Conservation (phyloP, 2,329 filamentous ascomycete species). For the Karstenula rhodostoma region DNA sequence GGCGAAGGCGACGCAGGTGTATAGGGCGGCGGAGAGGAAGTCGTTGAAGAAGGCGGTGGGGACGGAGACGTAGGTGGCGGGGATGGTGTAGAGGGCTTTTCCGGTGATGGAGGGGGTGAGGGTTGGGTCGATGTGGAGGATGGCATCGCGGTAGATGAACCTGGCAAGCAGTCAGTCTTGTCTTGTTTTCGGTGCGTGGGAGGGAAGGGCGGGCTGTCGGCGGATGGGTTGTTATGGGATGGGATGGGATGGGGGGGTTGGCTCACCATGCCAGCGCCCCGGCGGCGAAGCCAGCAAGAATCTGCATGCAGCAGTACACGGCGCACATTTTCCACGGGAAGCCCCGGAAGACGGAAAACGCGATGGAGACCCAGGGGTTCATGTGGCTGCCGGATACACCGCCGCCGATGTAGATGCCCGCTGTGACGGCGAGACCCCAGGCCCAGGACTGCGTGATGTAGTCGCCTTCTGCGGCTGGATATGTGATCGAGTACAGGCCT, state of each 20-base stretch:
- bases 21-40: slow-evolving; percentile 70
- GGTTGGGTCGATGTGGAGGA: slow-evolving; percentile 65
- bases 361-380: slow-evolving; percentile 57
- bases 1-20: slow-evolving; percentile 76
- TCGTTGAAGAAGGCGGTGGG: slow-evolving; percentile 76
- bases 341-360: slow-evolving; percentile 63
- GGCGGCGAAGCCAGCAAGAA: slow-evolving; percentile 62
- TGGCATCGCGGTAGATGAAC: slow-evolving; percentile 58
- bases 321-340: slow-evolving; percentile 63
- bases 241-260: too few species aligned
- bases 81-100: slow-evolving; percentile 73
- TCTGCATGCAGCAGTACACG: slow-evolving; percentile 61
- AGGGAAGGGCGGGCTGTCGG: too few species aligned
- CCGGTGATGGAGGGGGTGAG: slow-evolving; percentile 45
- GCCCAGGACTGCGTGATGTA: slow-evolving; percentile 46
- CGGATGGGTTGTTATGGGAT: too few species aligned
- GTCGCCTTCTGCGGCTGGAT: slow-evolving; percentile 50
- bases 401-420: slow-evolving; percentile 56
- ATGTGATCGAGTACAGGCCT: slow-evolving; percentile 59
- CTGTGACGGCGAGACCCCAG: slow-evolving; percentile 65
- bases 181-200: too few species aligned
- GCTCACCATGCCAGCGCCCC: slow-evolving; percentile 52
- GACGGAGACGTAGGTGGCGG: slow-evolving; percentile 68
- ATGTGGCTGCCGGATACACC: slow-evolving; percentile 59
- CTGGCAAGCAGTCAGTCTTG: slow-evolving; percentile 14